Percentiles rank a stretch among this genome's conserved stretches.
phyloP scores from a whole-genome alignment of 2,329 filamentous ascomycete species.

The Pochonia chlamydosporia region DNA sequence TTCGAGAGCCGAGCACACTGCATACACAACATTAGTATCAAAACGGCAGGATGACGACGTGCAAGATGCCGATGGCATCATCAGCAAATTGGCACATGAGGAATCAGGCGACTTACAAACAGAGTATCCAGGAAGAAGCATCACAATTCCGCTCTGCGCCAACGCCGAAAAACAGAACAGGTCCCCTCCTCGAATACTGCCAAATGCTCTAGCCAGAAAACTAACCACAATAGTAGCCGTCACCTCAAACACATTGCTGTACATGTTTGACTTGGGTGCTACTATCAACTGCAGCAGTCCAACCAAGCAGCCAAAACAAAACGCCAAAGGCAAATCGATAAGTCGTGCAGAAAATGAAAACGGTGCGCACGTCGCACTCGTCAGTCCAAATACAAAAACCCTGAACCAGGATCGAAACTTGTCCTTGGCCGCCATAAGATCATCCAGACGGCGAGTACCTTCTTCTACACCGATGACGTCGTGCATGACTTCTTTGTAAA shows the following conservation, averaged over 20 bases:
- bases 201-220: conserved; percentile 57
- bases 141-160: conserved; percentile 58
- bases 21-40: conserved; percentile 1
- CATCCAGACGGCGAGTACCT: conserved; percentile 46
- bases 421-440: conserved; percentile 46
- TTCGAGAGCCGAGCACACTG: conserved; percentile 48
- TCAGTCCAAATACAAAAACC: conserved; percentile 65
- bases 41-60: neutral
- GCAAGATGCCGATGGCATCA: neutral
- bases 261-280: conserved; percentile 62
- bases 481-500: conserved; percentile 62
- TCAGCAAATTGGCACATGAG: neutral
- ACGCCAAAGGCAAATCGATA: conserved; percentile 68
- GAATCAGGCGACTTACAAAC: conserved; percentile 36
- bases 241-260: conserved; percentile 61
- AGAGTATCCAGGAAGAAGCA: conserved; percentile 60
- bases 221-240: conserved; percentile 55
- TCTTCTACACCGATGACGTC: conserved; percentile 54
- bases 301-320: conserved; percentile 63
- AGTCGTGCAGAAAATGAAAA: conserved; percentile 69
- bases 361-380: conserved; percentile 64
- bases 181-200: conserved; percentile 45
- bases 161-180: conserved; percentile 62
- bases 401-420: conserved; percentile 48
- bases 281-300: conserved; percentile 66